Evolutionary conservation across 176 grass and related monocot genomes (phyloP), one percentile per base, ranked within the genome.

Genomic region (Hsuehochloa calcarea): DNA sequence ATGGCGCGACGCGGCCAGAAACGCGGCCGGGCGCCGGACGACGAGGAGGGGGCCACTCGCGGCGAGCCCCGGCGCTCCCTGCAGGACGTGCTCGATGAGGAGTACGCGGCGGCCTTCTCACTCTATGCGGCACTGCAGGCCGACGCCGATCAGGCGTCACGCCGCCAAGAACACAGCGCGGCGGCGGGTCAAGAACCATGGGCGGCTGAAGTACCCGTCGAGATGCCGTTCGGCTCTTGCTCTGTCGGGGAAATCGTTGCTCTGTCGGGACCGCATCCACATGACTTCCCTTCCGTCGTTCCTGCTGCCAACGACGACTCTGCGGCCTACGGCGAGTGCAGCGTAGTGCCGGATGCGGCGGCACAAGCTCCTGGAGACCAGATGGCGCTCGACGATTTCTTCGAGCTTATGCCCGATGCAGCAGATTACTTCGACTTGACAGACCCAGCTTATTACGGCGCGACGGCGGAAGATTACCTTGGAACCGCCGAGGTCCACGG

Each of bases 1-100:
- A 45, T 45, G 44, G 9, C 10, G 44, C 44, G 44, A 45, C 43
- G 44, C 10, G 44, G 10, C 44, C 44, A 4, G 44, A 46, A 46
- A 10, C 14, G 29, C 91, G 91, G 5, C 91, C 94, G 67, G 11
- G 44, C 11, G 44, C 44, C 10, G 44, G 41, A 9, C 41, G 41
- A 43, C 41, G 41, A 43, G 8, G 41, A 43, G 41, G 44, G 44
- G 11, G 44, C 44, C 44, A 11, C 44, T 12, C 44, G 44, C 44
- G 44, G 44, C 44, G 10, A 10, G 3, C 44, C 44, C 44, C 44
- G 10, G 11, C 44, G 44, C 44, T 46, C 44, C 44, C 82, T 77
- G 52, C 91, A 78, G 10, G 45, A 46, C 45, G 45, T 0, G 45
- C 45, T 46, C 0, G 45, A 46, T 46, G 45, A 46, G 43, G 9